phyloP scores from a whole-genome alignment of 495 filamentous ascomycete genomes.

The Cercophora samala region DNA sequence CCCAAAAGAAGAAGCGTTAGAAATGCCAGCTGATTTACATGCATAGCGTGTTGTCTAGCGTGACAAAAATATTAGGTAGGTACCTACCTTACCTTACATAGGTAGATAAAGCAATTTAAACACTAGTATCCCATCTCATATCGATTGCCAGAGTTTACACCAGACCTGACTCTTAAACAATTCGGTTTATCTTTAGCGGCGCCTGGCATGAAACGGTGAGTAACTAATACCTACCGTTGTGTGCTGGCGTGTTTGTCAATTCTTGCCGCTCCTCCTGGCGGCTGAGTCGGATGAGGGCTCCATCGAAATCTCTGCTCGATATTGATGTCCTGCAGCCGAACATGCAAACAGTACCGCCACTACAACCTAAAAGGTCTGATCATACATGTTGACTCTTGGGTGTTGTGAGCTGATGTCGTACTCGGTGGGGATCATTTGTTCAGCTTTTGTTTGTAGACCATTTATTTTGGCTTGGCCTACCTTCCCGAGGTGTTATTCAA shows the following conservation, averaged over 20 bases:
- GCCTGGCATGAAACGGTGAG: background rate
- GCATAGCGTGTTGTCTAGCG: too few relatives aligned
- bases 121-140: too few relatives aligned
- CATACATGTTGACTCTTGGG: background rate
- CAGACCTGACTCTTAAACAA: too few relatives aligned
- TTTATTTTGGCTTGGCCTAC: background rate
- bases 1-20: too few relatives aligned
- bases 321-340: background rate
- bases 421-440: background rate
- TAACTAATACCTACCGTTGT: background rate
- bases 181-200: too few relatives aligned
- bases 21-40: too few relatives aligned
- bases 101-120: too few relatives aligned
- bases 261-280: background rate
- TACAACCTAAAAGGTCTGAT: background rate
- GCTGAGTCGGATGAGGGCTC: background rate
- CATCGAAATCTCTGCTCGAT: background rate
- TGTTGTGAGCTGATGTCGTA: background rate
- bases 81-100: too few relatives aligned
- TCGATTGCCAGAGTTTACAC: too few relatives aligned
- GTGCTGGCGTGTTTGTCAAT: background rate
- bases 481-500: background rate
- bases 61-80: too few relatives aligned
- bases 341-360: background rate
- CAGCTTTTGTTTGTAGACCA: slow-evolving; percentile 5